A percentile compares a stretch with the other conserved stretches of the same genome.
These are phyloP conservation scores for Penicillium pulvis DNA, from an alignment of 495 filamentous ascomycete species.

Conservation along the genomic window DNA sequence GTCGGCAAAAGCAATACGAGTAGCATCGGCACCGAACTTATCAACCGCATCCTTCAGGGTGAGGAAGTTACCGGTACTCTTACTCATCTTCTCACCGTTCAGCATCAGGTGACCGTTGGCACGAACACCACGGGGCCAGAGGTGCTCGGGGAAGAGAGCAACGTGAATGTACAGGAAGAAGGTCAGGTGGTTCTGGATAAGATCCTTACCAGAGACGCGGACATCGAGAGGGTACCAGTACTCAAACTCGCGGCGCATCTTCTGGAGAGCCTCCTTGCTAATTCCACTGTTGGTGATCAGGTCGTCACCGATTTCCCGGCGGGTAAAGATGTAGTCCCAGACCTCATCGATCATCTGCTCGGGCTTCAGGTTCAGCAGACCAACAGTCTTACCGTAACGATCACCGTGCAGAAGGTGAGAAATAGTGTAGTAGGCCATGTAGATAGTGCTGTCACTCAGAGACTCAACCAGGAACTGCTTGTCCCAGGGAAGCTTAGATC, in stretches of 20 bases:
- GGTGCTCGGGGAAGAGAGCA: constrained; percentile 82
- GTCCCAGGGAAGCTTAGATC: constrained; percentile 96
- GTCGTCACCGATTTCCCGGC: constrained; percentile 64
- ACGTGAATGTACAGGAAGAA: constrained; percentile 97
- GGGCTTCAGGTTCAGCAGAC: constrained; percentile 65
- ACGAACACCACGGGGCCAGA: constrained; percentile 82
- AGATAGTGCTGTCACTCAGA: constrained; percentile 88
- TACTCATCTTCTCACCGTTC: constrained; percentile 97
- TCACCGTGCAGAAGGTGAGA: constrained; percentile 83
- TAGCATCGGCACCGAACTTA: constrained; percentile 94
- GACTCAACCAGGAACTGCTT: constrained; percentile 87
- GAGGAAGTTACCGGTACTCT: constrained; percentile 93
- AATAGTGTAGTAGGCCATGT: constrained; percentile 97
- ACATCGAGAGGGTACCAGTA: constrained; percentile 97
- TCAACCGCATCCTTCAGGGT: constrained; percentile 82
- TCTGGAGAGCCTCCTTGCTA: constrained; percentile 65
- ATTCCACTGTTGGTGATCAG: constrained; percentile 66
- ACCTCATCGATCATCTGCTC: constrained; percentile 95
- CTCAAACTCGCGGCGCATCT: constrained; percentile 86
- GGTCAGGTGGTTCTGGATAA: constrained; percentile 87
- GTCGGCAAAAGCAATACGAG: constrained; percentile 88
- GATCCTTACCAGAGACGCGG: constrained; percentile 80
- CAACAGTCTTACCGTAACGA: constrained; percentile 74
- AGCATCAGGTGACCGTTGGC: constrained; percentile 91
- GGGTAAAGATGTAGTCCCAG: constrained; percentile 90